These are phyloP conservation scores for Lactifluus volemus DNA, from an alignment of 768 basidiomycete genomes.

Conservation along the genomic window DNA sequence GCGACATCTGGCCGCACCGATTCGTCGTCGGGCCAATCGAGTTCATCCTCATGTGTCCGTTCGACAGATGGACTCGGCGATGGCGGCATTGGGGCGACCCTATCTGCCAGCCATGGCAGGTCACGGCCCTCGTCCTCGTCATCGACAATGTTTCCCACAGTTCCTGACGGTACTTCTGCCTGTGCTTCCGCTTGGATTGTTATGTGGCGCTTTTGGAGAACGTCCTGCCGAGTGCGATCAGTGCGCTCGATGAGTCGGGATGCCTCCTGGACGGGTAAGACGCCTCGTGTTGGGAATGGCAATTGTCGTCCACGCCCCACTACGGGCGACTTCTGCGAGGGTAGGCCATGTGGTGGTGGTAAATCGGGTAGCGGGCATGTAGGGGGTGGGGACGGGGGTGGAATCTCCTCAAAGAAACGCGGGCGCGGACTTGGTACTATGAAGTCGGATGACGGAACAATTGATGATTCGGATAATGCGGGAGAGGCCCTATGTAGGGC, in stretches of 20 bases:
- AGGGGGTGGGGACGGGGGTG: slow-evolving; percentile 20
- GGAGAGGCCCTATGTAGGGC: neutral
- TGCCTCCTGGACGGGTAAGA: slow-evolving; percentile 25
- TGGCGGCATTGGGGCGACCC: neutral
- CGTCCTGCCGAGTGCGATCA: neutral
- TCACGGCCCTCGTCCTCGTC: neutral
- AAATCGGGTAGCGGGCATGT: slow-evolving; percentile 14
- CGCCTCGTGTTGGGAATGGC: slow-evolving; percentile 43
- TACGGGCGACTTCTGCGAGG: slow-evolving; percentile 9
- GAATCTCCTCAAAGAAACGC: slow-evolving; percentile 15
- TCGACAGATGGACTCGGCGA: neutral
- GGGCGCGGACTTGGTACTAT: slow-evolving; percentile 17
- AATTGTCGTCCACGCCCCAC: slow-evolving; percentile 38
- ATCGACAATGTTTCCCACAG: neutral
- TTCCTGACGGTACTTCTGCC: neutral
- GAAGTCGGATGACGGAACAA: slow-evolving; percentile 17
- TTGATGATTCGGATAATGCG: slow-evolving; percentile 8
- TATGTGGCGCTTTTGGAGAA: neutral
- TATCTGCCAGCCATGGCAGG: neutral
- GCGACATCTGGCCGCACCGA: slow-evolving; percentile 13
- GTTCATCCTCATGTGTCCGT: neutral
- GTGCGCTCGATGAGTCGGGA: slow-evolving; percentile 20
- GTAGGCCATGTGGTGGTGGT: slow-evolving; percentile 1
- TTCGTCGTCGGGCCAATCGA: slow-evolving; percentile 11
- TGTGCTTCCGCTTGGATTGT: neutral